Conservation (phyloP, 805 yeast species). For the Saturnispora ahearnii region DNA sequence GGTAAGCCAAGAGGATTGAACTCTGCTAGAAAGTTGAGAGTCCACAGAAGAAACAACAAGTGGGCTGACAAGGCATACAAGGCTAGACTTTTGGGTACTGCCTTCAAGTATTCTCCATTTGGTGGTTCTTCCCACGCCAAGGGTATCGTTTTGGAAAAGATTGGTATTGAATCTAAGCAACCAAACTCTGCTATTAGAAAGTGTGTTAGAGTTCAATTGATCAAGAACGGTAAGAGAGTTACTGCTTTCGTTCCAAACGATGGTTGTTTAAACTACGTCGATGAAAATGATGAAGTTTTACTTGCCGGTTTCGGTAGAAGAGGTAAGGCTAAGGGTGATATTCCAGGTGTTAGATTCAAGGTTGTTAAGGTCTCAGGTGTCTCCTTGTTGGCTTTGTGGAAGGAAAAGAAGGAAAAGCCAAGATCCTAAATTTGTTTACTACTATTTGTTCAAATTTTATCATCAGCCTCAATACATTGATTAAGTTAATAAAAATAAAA, state of each 20-base stretch:
- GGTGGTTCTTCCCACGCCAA: constrained; percentile 99
- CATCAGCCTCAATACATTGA: constrained; percentile 3
- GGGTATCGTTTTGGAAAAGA: constrained; percentile 98
- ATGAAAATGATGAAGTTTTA: constrained; percentile 99
- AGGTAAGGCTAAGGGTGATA: constrained; percentile 99
- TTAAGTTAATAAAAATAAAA: constrained; percentile 1
- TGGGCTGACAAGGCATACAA: constrained; percentile 99
- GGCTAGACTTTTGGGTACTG: constrained; percentile 98
- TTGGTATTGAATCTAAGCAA: constrained; percentile 99
- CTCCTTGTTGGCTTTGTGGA: constrained; percentile 98
- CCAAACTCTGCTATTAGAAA: constrained; percentile 99
- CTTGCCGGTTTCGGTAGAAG: constrained; percentile 99
- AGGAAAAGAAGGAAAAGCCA: constrained; percentile 99
- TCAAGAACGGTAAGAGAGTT: constrained; percentile 99
- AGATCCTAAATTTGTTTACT: constrained; percentile 60
- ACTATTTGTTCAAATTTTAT: constrained; percentile 12
- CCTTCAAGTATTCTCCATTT: constrained; percentile 99
- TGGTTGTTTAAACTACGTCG: constrained; percentile 99
- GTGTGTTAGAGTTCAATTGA: constrained; percentile 99
- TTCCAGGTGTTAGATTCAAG: constrained; percentile 99
- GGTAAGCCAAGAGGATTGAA: constrained; percentile 99
- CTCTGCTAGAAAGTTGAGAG: constrained; percentile 99
- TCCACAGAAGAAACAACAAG: constrained; percentile 99
- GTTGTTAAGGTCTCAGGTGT: constrained; percentile 99
- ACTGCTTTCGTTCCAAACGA: constrained; percentile 99